Conservation (phyloP, 2,329 filamentous ascomycete species). For the Eutypella sp. region DNA sequence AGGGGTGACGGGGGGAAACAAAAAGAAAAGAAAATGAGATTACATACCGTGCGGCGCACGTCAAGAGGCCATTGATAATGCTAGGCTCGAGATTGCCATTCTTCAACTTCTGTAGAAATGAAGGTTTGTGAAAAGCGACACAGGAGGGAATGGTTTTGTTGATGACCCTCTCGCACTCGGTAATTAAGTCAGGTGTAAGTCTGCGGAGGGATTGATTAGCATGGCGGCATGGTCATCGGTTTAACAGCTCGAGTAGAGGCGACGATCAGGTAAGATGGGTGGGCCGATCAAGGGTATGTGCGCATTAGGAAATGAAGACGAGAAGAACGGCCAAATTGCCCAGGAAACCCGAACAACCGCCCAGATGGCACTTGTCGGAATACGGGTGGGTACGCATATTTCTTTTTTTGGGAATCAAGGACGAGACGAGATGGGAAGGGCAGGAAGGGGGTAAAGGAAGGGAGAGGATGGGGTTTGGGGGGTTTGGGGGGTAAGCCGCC, state of each 20-base stretch:
- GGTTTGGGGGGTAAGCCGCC: background rate
- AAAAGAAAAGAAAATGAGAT: constrained; percentile 9
- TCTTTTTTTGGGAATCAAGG: background rate
- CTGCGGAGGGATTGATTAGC: constrained; percentile 25
- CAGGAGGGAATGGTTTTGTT: constrained; percentile 57
- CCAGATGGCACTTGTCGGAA: background rate
- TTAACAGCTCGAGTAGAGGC: too few relatives aligned
- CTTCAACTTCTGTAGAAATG: constrained; percentile 57
- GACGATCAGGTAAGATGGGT: constrained; percentile 16
- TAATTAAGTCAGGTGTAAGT: constrained; percentile 52
- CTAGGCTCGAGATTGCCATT: constrained; percentile 49
- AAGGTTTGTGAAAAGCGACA: constrained; percentile 59
- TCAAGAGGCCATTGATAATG: constrained; percentile 54
- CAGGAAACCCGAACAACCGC: too few relatives aligned
- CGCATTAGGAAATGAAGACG: background rate
- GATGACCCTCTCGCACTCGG: constrained; percentile 57
- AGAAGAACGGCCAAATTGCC: background rate
- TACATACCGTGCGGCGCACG: constrained; percentile 52
- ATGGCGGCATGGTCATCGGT: too few relatives aligned
- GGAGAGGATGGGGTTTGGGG: background rate
- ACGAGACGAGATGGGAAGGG: background rate
- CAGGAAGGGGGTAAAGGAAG: background rate
- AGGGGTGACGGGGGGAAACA: too few relatives aligned
- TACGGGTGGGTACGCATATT: background rate
- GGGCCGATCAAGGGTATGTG: constrained; percentile 10